These are phyloP conservation scores for Stemphylium lycopersici DNA, from an alignment of 2,329 filamentous ascomycete genomes.

Conservation along the genomic window DNA sequence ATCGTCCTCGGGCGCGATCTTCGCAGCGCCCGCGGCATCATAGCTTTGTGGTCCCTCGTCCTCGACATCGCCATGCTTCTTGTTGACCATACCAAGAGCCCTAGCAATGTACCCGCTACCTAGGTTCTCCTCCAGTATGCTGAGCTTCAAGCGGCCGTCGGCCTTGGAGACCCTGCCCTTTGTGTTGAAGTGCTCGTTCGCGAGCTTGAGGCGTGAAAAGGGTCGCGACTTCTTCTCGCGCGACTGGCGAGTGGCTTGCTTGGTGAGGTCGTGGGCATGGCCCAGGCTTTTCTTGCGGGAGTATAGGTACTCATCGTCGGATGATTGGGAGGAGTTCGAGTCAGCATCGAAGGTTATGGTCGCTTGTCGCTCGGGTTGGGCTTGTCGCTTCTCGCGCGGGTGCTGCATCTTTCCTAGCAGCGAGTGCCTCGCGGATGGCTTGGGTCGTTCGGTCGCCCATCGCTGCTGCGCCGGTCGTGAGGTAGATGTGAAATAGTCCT, in stretches of 20 bases:
- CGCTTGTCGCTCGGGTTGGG: slow-evolving; percentile 23
- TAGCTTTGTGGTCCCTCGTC: slow-evolving; percentile 38
- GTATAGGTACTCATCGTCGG: slow-evolving; percentile 30
- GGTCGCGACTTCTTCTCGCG: slow-evolving; percentile 23
- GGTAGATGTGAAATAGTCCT: slow-evolving; percentile 4
- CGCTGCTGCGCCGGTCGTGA: slow-evolving; percentile 33
- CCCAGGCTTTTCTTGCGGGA: slow-evolving; percentile 25
- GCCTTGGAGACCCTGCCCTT: slow-evolving; percentile 68
- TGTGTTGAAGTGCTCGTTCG: slow-evolving; percentile 69
- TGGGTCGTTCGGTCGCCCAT: slow-evolving; percentile 41
- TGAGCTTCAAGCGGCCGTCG: slow-evolving; percentile 75
- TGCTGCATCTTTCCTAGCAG: slow-evolving; percentile 28
- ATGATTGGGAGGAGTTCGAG: slow-evolving; percentile 29
- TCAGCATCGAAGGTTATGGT: slow-evolving; percentile 43
- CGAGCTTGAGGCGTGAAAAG: slow-evolving; percentile 64
- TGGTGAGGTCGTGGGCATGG: slow-evolving; percentile 16
- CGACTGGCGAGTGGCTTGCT: slow-evolving; percentile 13
- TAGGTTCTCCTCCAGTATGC: slow-evolving; percentile 68
- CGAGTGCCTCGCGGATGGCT: slow-evolving; percentile 28
- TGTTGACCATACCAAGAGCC: slow-evolving; percentile 69
- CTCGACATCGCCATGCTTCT: slow-evolving; percentile 58
- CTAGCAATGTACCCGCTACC: slow-evolving; percentile 76
- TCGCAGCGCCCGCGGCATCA: slow-evolving; percentile 16
- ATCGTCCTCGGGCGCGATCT: slow-evolving; percentile 42
- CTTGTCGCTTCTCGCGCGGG: slow-evolving; percentile 15